Evolutionary conservation across 495 filamentous ascomycete genomes (phyloP).

Genomic region (Aspergillus ellipticus): DNA sequence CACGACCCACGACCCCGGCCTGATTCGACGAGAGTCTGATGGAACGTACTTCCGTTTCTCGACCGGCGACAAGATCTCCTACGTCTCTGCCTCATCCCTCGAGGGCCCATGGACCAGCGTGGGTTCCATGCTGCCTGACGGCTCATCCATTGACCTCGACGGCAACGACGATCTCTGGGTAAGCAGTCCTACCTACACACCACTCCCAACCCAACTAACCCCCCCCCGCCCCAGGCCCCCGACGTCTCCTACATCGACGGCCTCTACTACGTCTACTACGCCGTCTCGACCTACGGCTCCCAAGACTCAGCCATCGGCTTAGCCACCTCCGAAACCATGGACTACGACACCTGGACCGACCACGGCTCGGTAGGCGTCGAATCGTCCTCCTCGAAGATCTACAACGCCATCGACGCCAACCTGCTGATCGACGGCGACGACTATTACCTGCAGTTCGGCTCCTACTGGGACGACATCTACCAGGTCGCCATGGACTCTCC

Average conservation of each 20-base stretch:
- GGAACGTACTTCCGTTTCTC: constrained; percentile 71
- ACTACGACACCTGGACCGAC: constrained; percentile 56
- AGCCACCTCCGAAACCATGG: constrained; percentile 60
- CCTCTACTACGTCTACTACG: constrained; percentile 69
- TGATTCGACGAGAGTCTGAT: constrained; percentile 60
- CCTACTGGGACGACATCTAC: constrained; percentile 68
- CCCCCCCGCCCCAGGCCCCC: constrained; percentile 63
- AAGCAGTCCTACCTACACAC: constrained; percentile 12
- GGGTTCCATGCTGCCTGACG: constrained; percentile 55
- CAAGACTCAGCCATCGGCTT: constrained; percentile 66
- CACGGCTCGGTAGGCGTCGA: constrained; percentile 50
- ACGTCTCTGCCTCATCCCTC: constrained; percentile 57
- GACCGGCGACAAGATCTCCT: constrained; percentile 61
- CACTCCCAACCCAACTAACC: constrained; percentile 1
- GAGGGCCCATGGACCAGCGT: constrained; percentile 63
- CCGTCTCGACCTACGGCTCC: constrained; percentile 63
- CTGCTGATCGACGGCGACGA: constrained; percentile 46
- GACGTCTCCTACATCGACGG: constrained; percentile 54
- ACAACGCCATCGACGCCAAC: constrained; percentile 74
- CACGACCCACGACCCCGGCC: constrained; percentile 59
- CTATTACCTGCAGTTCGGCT: constrained; percentile 63
- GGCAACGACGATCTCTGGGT: constrained; percentile 67
- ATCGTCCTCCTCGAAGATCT: constrained; percentile 43
- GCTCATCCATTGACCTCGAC: constrained; percentile 56
- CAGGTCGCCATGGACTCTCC: constrained; percentile 56